Base-by-base conservation (phyloP, 2,329 filamentous ascomycete genomes). In the Penicillium sp. region DNA sequence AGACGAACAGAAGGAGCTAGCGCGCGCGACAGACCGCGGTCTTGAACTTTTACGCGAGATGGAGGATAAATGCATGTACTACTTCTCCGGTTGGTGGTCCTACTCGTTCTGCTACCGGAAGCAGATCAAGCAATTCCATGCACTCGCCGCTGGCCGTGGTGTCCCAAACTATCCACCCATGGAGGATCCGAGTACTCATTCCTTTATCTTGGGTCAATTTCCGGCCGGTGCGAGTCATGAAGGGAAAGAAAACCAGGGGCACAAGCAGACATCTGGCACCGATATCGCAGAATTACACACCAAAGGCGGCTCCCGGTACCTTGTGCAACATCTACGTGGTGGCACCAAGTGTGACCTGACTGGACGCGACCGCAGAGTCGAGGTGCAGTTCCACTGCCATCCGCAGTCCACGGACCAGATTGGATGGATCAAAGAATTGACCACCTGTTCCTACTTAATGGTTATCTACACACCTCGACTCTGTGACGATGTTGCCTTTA, bases 61-160 rank as follows among this genome's bases (percentile, higher is more conserved):
- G 69, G 80, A 90, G 43, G 86, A 84, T 3, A 78, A 79, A 41
- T 96, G 90, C 67, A 79, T 96, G 53, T 95, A 91, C 72, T 87
- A 82, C 65, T 72, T 89, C 55, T 86, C 83, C 1, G 90, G 90
- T 0, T 96, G 90, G 90, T 96, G 90, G 90, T 93, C 86, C 63
- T 96, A 96, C 70, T 86, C 85, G 58, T 95, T 95, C 68, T 96
- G 90, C 75, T 93, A 95, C 71, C 87, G 87, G 63, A 79, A 84
- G 51, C 82, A 91, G 53, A 84, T 96, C 51, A 86, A 87, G 61
- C 90, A 96, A 69, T 96, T 94, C 69, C 90, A 96, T 66, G 88
- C 89, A 36, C 72, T 91, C 49, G 80, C 88, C 0, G 81, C 82
- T 2, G 77, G 81, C 36, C 82, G 83, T 49, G 83, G 84, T 3